Evolutionary conservation across 306 rosid genomes (phyloP).

Genomic region (Cucurbita moschata): DNA sequence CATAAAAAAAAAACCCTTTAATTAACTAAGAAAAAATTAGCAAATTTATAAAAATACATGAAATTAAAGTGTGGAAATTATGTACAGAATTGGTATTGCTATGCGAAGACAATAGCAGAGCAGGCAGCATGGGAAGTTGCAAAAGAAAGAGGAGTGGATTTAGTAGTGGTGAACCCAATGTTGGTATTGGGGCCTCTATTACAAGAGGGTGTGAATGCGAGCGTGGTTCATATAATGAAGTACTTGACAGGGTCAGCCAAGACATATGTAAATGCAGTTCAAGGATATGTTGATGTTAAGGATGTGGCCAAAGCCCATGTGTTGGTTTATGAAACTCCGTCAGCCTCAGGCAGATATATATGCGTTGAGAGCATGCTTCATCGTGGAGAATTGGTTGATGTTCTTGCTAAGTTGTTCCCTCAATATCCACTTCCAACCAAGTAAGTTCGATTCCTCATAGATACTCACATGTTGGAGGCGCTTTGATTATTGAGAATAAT

Average conservation of each 20-base stretch:
- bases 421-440: conserved; percentile 67
- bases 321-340: conserved; percentile 46
- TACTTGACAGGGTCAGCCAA: conserved; percentile 67
- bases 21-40: neutral
- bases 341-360: conserved; percentile 62
- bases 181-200: conserved; percentile 67
- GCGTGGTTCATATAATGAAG: conserved; percentile 57
- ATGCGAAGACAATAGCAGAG: conserved; percentile 76
- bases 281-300: conserved; percentile 55
- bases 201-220: conserved; percentile 56
- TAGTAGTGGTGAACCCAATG: conserved; percentile 73
- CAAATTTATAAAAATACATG: neutral
- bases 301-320: conserved; percentile 76
- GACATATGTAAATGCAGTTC: conserved; percentile 66
- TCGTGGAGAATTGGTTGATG: conserved; percentile 68
- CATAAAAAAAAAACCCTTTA: neutral
- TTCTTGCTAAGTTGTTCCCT: conserved; percentile 53
- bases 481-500: too few relatives aligned
- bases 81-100: conserved; percentile 76
- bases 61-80: neutral
- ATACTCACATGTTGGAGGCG: too few relatives aligned
- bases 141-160: conserved; percentile 42
- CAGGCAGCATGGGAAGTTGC: conserved; percentile 59
- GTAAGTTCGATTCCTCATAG: conserved; percentile 13
- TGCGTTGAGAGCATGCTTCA: conserved; percentile 65